Conservation (phyloP, 2,329 filamentous ascomycete genomes). For the Grosmannia serpens region DNA sequence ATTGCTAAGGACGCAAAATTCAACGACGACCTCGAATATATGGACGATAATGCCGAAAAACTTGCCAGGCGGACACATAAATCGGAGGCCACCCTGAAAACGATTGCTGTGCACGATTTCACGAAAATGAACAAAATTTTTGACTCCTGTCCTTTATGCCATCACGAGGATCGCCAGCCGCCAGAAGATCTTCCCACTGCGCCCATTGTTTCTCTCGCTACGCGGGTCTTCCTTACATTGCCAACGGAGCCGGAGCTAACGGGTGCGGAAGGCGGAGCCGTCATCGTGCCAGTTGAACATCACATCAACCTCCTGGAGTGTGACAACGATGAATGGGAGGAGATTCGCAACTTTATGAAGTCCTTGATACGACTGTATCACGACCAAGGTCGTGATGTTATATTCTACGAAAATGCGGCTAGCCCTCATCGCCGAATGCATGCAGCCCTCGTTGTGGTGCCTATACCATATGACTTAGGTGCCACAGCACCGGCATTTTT, state of each 20-base stretch:
- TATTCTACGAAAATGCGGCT: slow-evolving; percentile 97
- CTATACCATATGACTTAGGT: slow-evolving; percentile 82
- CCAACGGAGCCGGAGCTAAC: slow-evolving; percentile 82
- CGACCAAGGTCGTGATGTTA: slow-evolving; percentile 77
- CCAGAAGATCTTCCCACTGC: slow-evolving; percentile 61
- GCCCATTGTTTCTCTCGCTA: slow-evolving; percentile 75
- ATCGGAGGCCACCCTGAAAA: slow-evolving; percentile 78
- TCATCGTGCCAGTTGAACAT: slow-evolving; percentile 83
- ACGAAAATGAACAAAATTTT: slow-evolving; percentile 81
- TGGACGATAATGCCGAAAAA: slow-evolving; percentile 91
- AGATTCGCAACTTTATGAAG: slow-evolving; percentile 99
- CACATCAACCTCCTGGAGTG: slow-evolving; percentile 88
- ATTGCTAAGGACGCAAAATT: slow-evolving; percentile 92
- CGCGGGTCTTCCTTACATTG: slow-evolving; percentile 76
- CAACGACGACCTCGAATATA: slow-evolving; percentile 85
- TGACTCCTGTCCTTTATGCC: slow-evolving; percentile 80
- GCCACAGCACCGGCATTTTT: slow-evolving; percentile 92
- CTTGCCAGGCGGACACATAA: slow-evolving; percentile 80
- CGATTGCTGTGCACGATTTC: slow-evolving; percentile 75
- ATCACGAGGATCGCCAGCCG: slow-evolving; percentile 68
- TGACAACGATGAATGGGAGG: slow-evolving; percentile 98
- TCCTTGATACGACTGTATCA: slow-evolving; percentile 88
- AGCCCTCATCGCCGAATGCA: slow-evolving; percentile 67
- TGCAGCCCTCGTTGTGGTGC: slow-evolving; percentile 75
- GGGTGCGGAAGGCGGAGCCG: slow-evolving; percentile 57